phyloP scores from a whole-genome alignment of 345 rosid species.

The Triadica sebifera region DNA sequence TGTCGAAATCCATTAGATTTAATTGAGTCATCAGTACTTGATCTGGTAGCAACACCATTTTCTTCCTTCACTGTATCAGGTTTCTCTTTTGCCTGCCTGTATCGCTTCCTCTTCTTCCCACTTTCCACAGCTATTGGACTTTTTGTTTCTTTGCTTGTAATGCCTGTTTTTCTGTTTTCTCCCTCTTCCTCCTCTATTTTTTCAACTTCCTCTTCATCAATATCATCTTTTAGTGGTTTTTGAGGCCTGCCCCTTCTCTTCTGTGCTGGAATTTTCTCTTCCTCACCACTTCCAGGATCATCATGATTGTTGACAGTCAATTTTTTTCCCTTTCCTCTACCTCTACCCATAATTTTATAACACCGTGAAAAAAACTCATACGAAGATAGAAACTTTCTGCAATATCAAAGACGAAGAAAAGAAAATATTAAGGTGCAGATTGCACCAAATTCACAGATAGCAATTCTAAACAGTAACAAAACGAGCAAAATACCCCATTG shows the following conservation, averaged over 20 bases:
- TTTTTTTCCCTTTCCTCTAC: constrained; percentile 67
- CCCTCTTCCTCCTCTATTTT: constrained; percentile 49
- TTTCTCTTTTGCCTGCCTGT: constrained; percentile 48
- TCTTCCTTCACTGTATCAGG: constrained; percentile 49
- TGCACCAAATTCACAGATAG: neutral
- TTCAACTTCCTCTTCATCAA: constrained; percentile 52
- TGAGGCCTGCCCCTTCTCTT: constrained; percentile 76
- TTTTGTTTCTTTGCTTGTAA: constrained; percentile 38
- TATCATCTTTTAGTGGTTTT: constrained; percentile 58
- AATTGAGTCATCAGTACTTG: constrained; percentile 46
- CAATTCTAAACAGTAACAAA: neutral
- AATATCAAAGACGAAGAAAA: constrained; percentile 13
- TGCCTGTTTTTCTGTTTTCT: constrained; percentile 41
- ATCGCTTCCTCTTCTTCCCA: constrained; percentile 62
- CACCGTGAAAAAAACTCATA: constrained; percentile 27
- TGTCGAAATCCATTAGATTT: constrained; percentile 64
- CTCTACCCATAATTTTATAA: constrained; percentile 63
- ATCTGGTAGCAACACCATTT: constrained; percentile 43
- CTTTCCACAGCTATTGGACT: constrained; percentile 43
- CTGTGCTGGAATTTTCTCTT: constrained; percentile 64
- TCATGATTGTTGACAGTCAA: constrained; percentile 48
- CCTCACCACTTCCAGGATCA: constrained; percentile 58
- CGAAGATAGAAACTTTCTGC: constrained; percentile 29
- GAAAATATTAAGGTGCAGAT: neutral
- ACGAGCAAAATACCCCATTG: neutral